phyloP scores from a whole-genome alignment of 2,329 filamentous ascomycete genomes.

The Epichloe elymi region DNA sequence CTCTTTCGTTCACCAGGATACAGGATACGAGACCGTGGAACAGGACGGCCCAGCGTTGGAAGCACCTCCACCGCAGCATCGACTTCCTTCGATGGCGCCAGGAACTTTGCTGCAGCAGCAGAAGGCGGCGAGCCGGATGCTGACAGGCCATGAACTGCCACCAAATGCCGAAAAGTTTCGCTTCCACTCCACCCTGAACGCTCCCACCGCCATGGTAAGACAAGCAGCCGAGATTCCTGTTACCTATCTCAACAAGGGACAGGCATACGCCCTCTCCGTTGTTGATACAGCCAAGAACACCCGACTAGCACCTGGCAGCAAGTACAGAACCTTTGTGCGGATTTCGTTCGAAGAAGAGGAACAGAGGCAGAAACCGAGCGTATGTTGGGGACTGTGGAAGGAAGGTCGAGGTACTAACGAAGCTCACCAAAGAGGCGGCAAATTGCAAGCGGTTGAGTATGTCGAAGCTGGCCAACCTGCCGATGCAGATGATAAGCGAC shows the following conservation, averaged over 20 bases:
- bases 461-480: slow-evolving; percentile 53
- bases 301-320: slow-evolving; percentile 45
- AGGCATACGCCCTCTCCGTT: slow-evolving; percentile 80
- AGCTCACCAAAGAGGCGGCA: slow-evolving; percentile 84
- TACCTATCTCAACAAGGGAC: slow-evolving; percentile 97
- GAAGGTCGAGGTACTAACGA: slow-evolving; percentile 93
- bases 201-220: slow-evolving; percentile 92
- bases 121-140: slow-evolving; percentile 32
- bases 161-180: slow-evolving; percentile 61
- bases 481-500: slow-evolving; percentile 51
- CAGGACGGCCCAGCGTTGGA: slow-evolving; percentile 59
- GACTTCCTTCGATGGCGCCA: slow-evolving; percentile 40
- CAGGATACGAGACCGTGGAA: slow-evolving; percentile 67
- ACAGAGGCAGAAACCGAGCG: slow-evolving; percentile 68
- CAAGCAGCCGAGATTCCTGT: slow-evolving; percentile 82
- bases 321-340: slow-evolving; percentile 83
- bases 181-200: slow-evolving; percentile 80
- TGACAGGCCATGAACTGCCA: slow-evolving; percentile 34
- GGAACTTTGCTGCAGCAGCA: slow-evolving; percentile 23
- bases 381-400: slow-evolving; percentile 87
- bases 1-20: slow-evolving; percentile 68
- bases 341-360: slow-evolving; percentile 96
- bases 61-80: slow-evolving; percentile 35
- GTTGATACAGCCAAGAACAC: slow-evolving; percentile 59
- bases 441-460: slow-evolving; percentile 88